Base-by-base conservation (phyloP, 1,284 basidiomycete species). In the Microbotryum saponariae region DNA sequence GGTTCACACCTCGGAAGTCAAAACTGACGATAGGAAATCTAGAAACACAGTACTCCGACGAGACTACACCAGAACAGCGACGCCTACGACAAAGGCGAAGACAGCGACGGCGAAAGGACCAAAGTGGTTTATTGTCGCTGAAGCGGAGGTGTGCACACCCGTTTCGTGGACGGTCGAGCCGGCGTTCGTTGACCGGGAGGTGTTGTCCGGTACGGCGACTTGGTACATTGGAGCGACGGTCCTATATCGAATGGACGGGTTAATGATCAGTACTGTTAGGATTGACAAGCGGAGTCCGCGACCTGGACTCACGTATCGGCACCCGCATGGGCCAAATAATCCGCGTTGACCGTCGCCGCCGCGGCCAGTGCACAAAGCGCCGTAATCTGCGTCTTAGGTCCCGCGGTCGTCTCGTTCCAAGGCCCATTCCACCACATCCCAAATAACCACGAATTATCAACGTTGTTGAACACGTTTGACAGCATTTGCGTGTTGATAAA, bases 321-420 rank as follows among this genome's bases (percentile, higher is more conserved):
- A 23, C 51, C 51, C n/a, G 31, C 51, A n/a, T 33, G 51, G 12
- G 51, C 33, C 25, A 60, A 51, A 51, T 53, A 63, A 37, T 63
- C 64, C 10, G 61, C 49, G 44, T 65, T 65, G 49, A 65, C 42
- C 10, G 47, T 51, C 1, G 64, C 64, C 1, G 64, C 64, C 42
- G 64, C 64, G 31, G 64, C 29, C 31, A 65, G 48, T 29, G 61
- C 42, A 49, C 61, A 60, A 29, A 65, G 33, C 12, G 58, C 37
- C 56, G 59, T 65, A 54, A 61, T 58, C 21, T 65, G 64, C 14
- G 64, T 65, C 33, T 65, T 65, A 2, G 64, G 64, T 18, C 64
- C 64, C 9, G 64, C 64, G 20, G 64, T 65, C 1, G 64, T 65
- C 20, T 60, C 56, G 56, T 65, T 65, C 64, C 64, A 65, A n/a